Base-by-base conservation (phyloP, 2,329 filamentous ascomycete genomes). In the Clathrospora elynae region DNA sequence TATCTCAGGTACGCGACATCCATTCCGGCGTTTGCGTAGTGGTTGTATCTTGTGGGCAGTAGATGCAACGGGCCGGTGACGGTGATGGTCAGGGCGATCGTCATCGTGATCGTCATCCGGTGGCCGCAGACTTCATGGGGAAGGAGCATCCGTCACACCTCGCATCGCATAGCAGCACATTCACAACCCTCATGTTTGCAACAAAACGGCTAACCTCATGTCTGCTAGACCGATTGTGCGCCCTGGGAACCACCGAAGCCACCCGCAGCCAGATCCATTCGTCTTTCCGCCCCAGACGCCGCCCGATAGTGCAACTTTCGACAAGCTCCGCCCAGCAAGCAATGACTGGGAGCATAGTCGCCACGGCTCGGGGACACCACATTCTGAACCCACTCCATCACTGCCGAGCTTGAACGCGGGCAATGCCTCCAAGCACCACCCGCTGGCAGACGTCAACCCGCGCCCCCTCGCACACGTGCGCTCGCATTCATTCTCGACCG, bases 401-500 rank as follows among this genome's bases (percentile, higher is more conserved):
- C 52, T 57, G 29, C 51, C 51, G 19, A 25, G 35, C 28, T 41
- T 59, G 42, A 51, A 38, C 33, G 38, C 48, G 31, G 53, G 55
- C 41, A 13, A 62, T 54, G 56, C 43, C 35, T 46, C 42, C 35
- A 37, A 39, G 18, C 45, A 43, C 20, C 49, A 51, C 35, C 47
- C 49, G 24, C 54, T 51, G 5, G 44, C 54, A 32, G 39, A 50
- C 28, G 24, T 48, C 46, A 48, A 52, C 30, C 36, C 56, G 20
- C 56, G 60, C 16, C 50, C 61, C 11, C 46, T 49, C 23, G 48
- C 57, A 9, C 67, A 71, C 56, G 47, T 53, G 19, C 83, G 87
- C 53, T 83, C 87, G 13, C 76, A 86, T 57, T 95, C 90, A 0
- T 87, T 90, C 62, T 90, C 88, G 22, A 91, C 87, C 5, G 73